phyloP scores from a whole-genome alignment of 805 yeast species.

The Ogataea trehalophila region DNA sequence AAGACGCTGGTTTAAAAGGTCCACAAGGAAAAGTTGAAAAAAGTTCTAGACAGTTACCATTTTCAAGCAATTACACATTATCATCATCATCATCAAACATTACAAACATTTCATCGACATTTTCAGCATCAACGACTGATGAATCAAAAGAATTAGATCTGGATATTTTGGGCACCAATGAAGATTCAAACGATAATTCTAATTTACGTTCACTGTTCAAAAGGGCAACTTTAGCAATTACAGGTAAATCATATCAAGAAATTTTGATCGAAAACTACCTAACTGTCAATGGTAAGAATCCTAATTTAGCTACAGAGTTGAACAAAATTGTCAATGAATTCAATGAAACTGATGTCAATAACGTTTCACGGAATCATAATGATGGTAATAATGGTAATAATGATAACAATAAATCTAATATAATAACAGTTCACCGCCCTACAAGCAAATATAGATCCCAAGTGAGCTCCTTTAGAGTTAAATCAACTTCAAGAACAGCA shows the following conservation, averaged over 20 bases:
- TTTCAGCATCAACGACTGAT: no score
- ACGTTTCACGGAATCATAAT: not conserved
- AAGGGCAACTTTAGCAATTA: conserved; percentile 13
- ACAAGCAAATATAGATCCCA: not conserved
- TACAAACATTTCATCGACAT: no score
- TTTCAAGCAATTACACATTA: not conserved
- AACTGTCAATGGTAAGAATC: conserved; percentile 12
- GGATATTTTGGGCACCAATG: not conserved
- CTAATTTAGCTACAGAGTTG: conserved; percentile 13
- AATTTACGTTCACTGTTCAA: conserved; percentile 6
- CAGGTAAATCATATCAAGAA: conserved; percentile 14
- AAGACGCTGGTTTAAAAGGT: conserved; percentile 1
- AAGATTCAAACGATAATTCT: not conserved
- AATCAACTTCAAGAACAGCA: no score
- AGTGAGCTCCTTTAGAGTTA: no score
- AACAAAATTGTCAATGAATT: conserved; percentile 9
- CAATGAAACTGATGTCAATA: not conserved
- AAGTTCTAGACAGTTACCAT: not conserved
- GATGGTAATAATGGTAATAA: not conserved
- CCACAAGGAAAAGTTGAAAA: not conserved
- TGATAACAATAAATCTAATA: not conserved
- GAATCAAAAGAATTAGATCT: not conserved
- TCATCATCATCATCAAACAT: no score
- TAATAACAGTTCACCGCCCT: no score
- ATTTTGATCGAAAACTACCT: conserved; percentile 13